Conservation (phyloP, 768 basidiomycete species). For the Boletus tylopilopsis region DNA sequence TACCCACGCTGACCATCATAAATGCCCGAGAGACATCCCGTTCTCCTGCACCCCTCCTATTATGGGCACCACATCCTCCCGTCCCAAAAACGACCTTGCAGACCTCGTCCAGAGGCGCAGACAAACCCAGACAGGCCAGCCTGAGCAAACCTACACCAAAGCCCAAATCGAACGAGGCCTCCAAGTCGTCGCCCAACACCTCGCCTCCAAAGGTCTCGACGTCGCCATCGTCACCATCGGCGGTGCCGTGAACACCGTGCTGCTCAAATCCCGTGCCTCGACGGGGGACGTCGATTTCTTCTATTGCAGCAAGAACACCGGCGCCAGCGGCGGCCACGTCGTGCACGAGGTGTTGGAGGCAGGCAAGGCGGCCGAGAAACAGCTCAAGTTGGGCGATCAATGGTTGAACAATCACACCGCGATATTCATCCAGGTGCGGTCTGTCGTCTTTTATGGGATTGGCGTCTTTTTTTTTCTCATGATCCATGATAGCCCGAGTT, state of each 20-base stretch:
- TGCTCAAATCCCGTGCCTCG: conserved; percentile 3
- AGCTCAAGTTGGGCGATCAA: neutral
- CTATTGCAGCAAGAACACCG: conserved; percentile 2
- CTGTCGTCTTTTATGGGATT: too few species aligned
- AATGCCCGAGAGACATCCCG: neutral
- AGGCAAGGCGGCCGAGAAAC: neutral
- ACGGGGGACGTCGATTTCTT: conserved; percentile 13
- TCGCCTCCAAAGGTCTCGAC: conserved; percentile 1
- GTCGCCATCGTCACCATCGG: conserved; percentile 7
- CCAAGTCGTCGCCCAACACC: neutral
- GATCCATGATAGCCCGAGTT: too few species aligned
- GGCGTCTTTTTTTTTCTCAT: too few species aligned
- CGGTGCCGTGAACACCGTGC: conserved; percentile 9
- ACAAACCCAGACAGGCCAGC: too few species aligned
- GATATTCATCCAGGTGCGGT: conserved; percentile 2
- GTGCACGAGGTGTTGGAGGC: neutral
- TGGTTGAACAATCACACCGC: conserved; percentile 12
- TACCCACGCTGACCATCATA: neutral
- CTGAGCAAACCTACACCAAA: conserved; percentile 5
- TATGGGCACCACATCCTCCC: conserved; percentile 5
- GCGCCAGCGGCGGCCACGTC: neutral
- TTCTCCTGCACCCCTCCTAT: neutral
- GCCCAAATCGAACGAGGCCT: conserved; percentile 3
- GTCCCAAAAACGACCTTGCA: neutral
- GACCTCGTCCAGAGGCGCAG: neutral